Evolutionary conservation across 306 rosid genomes (phyloP).

Genomic region (Cicer bijugum): DNA sequence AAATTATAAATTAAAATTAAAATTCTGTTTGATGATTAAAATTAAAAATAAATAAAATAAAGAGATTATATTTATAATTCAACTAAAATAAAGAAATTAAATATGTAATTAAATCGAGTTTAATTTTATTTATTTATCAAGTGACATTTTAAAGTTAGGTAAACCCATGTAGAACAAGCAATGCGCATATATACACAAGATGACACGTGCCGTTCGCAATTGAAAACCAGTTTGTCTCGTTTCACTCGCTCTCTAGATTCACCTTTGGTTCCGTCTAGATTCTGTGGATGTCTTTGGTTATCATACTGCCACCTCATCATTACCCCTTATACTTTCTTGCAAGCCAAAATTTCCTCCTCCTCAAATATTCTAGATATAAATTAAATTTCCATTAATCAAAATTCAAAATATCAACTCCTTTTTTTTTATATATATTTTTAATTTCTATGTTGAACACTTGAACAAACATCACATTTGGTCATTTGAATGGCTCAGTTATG

Average conservation of each 20-base stretch:
- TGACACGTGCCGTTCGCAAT: slow-evolving; percentile 40
- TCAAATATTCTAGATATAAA: slow-evolving; percentile 40
- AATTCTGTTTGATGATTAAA: too few relatives aligned
- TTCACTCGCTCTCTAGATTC: slow-evolving; percentile 44
- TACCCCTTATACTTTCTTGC: slow-evolving; percentile 33
- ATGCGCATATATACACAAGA: slow-evolving; percentile 23
- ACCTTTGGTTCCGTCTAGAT: slow-evolving; percentile 47
- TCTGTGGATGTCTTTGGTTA: slow-evolving; percentile 53
- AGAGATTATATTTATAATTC: too few relatives aligned
- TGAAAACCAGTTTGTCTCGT: slow-evolving; percentile 30
- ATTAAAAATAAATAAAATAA: too few relatives aligned
- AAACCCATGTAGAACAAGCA: not conserved
- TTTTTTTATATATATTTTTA: not conserved
- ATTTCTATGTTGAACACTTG: slow-evolving; percentile 3
- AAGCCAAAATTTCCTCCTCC: slow-evolving; percentile 64
- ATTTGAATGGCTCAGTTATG: slow-evolving; percentile 68
- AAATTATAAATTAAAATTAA: too few relatives aligned
- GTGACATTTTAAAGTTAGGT: too few relatives aligned
- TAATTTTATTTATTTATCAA: too few relatives aligned
- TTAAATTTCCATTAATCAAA: slow-evolving; percentile 25
- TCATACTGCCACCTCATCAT: slow-evolving; percentile 69
- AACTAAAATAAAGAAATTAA: too few relatives aligned
- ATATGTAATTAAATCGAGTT: too few relatives aligned
- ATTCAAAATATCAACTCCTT: slow-evolving; percentile 28
- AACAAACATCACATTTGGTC: not conserved